These are phyloP conservation scores for Salix purpurea DNA, from an alignment of 345 rosid genomes.

Conservation along the genomic window DNA sequence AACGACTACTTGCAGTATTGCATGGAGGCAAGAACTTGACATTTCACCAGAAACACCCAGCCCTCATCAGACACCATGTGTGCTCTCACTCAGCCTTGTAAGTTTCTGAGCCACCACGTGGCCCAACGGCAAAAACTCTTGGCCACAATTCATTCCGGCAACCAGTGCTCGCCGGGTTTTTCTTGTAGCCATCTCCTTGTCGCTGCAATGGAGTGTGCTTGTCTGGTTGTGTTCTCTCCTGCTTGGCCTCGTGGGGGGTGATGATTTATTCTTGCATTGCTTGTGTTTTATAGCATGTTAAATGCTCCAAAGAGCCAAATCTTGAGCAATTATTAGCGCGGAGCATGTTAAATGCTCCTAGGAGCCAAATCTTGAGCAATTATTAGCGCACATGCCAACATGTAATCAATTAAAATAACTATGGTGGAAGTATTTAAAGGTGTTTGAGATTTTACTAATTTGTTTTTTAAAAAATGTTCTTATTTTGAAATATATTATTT, in stretches of 20 bases:
- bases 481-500: too few relatives aligned
- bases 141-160: background rate
- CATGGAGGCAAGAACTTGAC: background rate
- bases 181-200: background rate
- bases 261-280: background rate
- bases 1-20: accelerated
- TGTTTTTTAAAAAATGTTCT: too few relatives aligned
- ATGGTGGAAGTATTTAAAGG: too few relatives aligned
- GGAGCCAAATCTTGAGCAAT: background rate
- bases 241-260: background rate
- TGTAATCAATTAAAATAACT: too few relatives aligned
- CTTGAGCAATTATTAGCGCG: background rate
- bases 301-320: too few relatives aligned
- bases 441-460: too few relatives aligned
- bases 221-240: background rate
- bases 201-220: background rate
- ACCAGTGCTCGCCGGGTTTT: background rate
- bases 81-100: background rate
- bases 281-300: background rate
- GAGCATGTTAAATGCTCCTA: too few relatives aligned
- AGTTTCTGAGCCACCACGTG: background rate
- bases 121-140: background rate
- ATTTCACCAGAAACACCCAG: background rate
- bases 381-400: background rate
- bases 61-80: background rate